Evolutionary conservation across 2,329 filamentous ascomycete genomes (phyloP), one percentile per base, ranked within the genome.

Genomic region (Pseudopyrenochaeta lycopersici): DNA sequence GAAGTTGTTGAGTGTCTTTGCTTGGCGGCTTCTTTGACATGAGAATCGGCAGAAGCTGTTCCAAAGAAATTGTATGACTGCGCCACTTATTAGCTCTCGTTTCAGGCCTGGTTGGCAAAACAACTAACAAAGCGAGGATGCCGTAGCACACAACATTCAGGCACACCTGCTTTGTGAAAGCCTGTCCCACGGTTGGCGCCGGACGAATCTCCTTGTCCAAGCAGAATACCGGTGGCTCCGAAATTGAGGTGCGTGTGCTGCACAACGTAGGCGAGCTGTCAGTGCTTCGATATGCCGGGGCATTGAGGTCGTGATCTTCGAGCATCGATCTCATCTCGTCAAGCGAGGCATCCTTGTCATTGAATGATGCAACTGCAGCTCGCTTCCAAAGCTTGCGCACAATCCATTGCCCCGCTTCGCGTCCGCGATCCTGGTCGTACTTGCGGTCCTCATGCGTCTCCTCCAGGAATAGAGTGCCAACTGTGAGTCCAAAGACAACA

Each of bases 41-140:
- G 64, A 99, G 92, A 1, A 97, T 90, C 0, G 95, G 94, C 65
- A 98, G 88, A 43, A 98, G 84, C 70, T 97, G 91, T 76, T 99
- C 95, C 66, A 96, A 95, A 0, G 93, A 96, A 77, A 99, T 97
- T 11, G 94, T 97, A 78, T 98, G 94, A 79, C 93, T 97, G 68
- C 35, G 57, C 29, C 31, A 27, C 17, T 15, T 29, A 54, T 62
- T 56, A 63, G 49, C 67, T 44, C 52, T 62, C 35, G n/a, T 66
- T 51, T 49, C 56, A 46, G 20, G 40, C 11, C 10, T 10, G 21
- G 36, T 20, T 29, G 17, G 35, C n/a, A 15, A 33, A n/a, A n/a
- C n/a, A 49, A 88, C 92, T 86, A 84, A 97, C 92, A 96, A 97
- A 60, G 94, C 94, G 54, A 98, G 82, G 66, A 98, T 92, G 39